phyloP scores from a whole-genome alignment of 148 eudicot species.

The Rhododendron simsii region DNA sequence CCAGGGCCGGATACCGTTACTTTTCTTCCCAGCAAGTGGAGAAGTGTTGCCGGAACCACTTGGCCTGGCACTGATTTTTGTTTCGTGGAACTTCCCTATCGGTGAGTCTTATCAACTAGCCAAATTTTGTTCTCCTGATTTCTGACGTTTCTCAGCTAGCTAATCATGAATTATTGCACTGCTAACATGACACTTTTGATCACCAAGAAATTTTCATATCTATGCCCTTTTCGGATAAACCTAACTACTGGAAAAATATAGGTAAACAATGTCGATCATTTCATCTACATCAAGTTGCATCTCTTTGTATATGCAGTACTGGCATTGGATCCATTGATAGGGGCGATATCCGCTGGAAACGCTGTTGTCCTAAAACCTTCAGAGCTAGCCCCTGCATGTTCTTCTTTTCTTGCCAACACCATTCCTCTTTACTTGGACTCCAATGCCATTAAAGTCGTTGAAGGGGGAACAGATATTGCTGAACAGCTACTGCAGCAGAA shows the following conservation, averaged over 20 bases:
- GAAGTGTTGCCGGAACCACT: conserved; percentile 26
- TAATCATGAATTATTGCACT: not conserved
- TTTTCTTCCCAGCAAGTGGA: conserved; percentile 22
- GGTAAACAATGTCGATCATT: not conserved
- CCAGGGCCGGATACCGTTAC: conserved; percentile 20
- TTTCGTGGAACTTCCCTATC: conserved; percentile 25
- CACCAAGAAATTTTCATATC: not conserved
- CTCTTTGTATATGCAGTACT: conserved; percentile 24
- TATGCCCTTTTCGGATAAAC: not conserved
- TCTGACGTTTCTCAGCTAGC: not conserved
- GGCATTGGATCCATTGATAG: conserved; percentile 58
- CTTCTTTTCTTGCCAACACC: conserved; percentile 43
- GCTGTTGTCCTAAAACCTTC: conserved; percentile 50
- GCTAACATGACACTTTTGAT: not conserved
- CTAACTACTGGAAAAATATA: not conserved
- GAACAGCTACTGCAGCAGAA: conserved; percentile 41
- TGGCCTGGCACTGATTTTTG: conserved; percentile 22
- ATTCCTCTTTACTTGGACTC: conserved; percentile 47
- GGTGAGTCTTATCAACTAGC: conserved; percentile 3
- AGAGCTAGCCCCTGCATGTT: conserved; percentile 48
- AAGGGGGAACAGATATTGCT: conserved; percentile 39
- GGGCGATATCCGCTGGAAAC: conserved; percentile 71
- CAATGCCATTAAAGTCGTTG: conserved; percentile 49
- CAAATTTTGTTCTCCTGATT: not conserved
- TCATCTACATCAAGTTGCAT: not conserved